A percentile compares a stretch with the other conserved stretches of the same genome.
phyloP scores from a whole-genome alignment of 768 basidiomycete species.

The Chalciporus sphaerocephalus region DNA sequence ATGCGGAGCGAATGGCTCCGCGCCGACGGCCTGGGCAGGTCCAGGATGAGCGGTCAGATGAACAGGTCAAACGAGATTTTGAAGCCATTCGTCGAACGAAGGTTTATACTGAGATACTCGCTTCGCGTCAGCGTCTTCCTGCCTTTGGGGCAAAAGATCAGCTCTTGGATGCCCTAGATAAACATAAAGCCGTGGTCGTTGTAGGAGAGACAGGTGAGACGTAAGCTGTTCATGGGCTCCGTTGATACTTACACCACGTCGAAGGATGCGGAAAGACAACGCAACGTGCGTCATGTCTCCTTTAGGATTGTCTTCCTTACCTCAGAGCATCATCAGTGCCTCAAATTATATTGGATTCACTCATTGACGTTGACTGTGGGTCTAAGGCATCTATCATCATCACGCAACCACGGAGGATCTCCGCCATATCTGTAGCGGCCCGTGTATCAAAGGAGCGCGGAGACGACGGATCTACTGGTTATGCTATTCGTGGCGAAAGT shows the following conservation, averaged over 20 bases:
- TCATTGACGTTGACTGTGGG: constrained; percentile 59
- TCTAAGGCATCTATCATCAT: constrained; percentile 71
- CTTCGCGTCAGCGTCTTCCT: constrained; percentile 59
- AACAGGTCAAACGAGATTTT: constrained; percentile 51
- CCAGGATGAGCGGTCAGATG: constrained; percentile 43
- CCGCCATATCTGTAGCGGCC: constrained; percentile 83
- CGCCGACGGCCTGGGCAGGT: constrained; percentile 2
- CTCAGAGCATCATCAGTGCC: constrained; percentile 49
- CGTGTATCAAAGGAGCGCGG: constrained; percentile 80
- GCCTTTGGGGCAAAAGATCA: constrained; percentile 65
- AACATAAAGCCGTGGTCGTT: constrained; percentile 69
- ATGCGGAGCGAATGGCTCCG: background rate
- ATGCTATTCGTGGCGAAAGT: constrained; percentile 84
- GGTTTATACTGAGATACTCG: constrained; percentile 55
- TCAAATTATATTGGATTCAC: constrained; percentile 83
- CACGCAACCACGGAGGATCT: constrained; percentile 86
- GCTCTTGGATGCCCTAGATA: constrained; percentile 56
- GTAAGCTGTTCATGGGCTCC: background rate
- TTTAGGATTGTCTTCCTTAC: background rate
- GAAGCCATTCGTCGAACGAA: constrained; percentile 39
- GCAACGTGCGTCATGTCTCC: constrained; percentile 47
- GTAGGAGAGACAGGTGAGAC: constrained; percentile 82
- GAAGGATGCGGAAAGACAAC: constrained; percentile 89
- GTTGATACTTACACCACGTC: constrained; percentile 2
- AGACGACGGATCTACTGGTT: constrained; percentile 78